phyloP scores from a whole-genome alignment of 768 basidiomycete species.

The Suillus discolor region DNA sequence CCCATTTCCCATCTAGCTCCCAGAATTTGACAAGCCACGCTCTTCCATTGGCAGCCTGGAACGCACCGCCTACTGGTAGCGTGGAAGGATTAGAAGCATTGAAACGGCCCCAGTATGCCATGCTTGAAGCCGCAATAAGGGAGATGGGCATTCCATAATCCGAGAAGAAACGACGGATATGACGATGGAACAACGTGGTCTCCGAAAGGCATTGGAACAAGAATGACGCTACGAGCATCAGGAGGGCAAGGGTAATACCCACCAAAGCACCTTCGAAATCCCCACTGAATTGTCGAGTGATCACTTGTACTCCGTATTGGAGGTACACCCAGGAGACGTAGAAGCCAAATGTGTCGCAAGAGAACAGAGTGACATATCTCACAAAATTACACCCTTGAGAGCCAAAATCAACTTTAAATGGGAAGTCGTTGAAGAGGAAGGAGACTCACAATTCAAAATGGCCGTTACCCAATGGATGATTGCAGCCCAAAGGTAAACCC shows the following conservation, averaged over 20 bases:
- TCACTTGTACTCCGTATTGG: slow-evolving; percentile 87
- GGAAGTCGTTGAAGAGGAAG: slow-evolving; percentile 1
- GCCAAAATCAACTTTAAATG: slow-evolving; percentile 2
- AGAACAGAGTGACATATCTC: slow-evolving; percentile 85
- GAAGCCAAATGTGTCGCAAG: slow-evolving; percentile 92
- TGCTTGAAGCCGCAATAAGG: slow-evolving; percentile 69
- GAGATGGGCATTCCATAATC: slow-evolving; percentile 95
- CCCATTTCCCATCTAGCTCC: slow-evolving; percentile 87
- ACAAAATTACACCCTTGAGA: slow-evolving; percentile 78
- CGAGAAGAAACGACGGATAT: slow-evolving; percentile 72
- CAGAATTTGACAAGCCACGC: slow-evolving; percentile 89
- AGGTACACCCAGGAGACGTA: slow-evolving; percentile 91
- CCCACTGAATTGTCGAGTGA: slow-evolving; percentile 66
- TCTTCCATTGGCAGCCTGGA: slow-evolving; percentile 70
- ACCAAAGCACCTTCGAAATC: slow-evolving; percentile 54
- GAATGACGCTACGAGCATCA: slow-evolving; percentile 78
- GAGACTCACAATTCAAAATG: slow-evolving; percentile 64
- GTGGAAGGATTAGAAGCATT: slow-evolving; percentile 60
- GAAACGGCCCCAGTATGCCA: slow-evolving; percentile 89
- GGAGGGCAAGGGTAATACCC: slow-evolving; percentile 70
- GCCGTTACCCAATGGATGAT: slow-evolving; percentile 86
- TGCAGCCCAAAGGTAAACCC: slow-evolving; percentile 92
- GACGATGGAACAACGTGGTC: slow-evolving; percentile 69
- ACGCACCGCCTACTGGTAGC: slow-evolving; percentile 68
- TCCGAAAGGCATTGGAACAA: slow-evolving; percentile 69